Conservation (phyloP, 2,329 filamentous ascomycete genomes). For the Ambrosiella xylebori region DNA sequence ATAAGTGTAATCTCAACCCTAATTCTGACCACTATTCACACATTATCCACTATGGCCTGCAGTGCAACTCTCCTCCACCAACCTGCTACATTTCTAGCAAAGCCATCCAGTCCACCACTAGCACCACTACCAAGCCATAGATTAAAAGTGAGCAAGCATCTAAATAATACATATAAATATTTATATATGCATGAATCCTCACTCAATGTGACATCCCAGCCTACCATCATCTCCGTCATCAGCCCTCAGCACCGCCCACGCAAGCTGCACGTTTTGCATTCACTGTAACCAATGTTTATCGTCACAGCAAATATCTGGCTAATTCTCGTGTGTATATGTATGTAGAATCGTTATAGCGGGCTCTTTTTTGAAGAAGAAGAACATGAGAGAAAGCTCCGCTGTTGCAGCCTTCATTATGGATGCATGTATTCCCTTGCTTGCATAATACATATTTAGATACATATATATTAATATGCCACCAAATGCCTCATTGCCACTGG, state of each 20-base stretch:
- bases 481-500: not conserved
- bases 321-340: no score
- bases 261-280: not conserved
- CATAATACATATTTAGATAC: not conserved
- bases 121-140: not conserved
- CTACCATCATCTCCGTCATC: not conserved
- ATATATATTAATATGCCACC: not conserved
- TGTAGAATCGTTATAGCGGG: no score
- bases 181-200: not conserved
- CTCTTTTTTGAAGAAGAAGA: no score
- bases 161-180: no score
- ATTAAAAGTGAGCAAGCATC: not conserved
- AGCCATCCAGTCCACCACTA: not conserved
- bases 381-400: no score
- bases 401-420: no score
- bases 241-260: not conserved
- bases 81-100: no score
- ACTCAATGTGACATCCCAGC: not conserved
- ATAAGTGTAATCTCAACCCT: not conserved
- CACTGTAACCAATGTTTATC: not conserved
- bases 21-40: not conserved
- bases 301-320: no score
- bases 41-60: not conserved
- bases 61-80: not conserved
- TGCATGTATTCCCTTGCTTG: no score